Percentiles rank a stretch among this genome's conserved stretches.
Evolutionary conservation across 306 rosid species (phyloP).

Genomic region (Vachellia pachyceras): DNA sequence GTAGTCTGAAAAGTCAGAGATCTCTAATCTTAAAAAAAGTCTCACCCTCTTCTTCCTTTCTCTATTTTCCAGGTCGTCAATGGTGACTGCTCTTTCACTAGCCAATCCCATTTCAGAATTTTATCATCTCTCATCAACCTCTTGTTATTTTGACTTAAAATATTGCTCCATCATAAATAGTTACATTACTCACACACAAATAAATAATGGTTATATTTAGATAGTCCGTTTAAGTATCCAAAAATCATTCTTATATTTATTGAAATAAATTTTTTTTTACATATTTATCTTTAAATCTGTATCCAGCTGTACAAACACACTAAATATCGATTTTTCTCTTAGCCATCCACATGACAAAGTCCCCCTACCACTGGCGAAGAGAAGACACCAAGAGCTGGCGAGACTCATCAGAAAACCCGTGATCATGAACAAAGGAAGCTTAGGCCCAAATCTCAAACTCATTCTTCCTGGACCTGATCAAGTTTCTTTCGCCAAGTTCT

Average conservation of each 20-base stretch:
- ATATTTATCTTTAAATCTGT: no score
- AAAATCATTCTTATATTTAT: no score
- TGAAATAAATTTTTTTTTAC: no score
- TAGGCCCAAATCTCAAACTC: constrained; percentile 70
- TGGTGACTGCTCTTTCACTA: constrained; percentile 45
- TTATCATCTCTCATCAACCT: background rate
- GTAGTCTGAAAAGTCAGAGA: constrained; percentile 47
- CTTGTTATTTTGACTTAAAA: background rate
- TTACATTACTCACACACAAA: background rate
- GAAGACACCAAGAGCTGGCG: background rate
- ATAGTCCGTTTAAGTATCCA: no score
- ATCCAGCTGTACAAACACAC: no score
- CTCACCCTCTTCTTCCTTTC: background rate
- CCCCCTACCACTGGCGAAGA: background rate
- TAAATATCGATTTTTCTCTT: background rate
- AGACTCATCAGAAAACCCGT: constrained; percentile 28
- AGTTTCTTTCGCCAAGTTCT: constrained; percentile 64
- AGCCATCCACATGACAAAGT: background rate
- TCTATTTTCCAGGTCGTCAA: constrained; percentile 30
- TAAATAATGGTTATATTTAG: no score
- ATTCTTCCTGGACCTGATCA: constrained; percentile 76
- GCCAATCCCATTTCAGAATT: constrained; percentile 45
- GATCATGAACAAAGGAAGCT: constrained; percentile 73
- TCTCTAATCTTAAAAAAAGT: constrained; percentile 36
- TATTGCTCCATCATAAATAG: background rate